Evolutionary conservation across 768 basidiomycete genomes (phyloP).

Genomic region (Cyclocybe aegerita): DNA sequence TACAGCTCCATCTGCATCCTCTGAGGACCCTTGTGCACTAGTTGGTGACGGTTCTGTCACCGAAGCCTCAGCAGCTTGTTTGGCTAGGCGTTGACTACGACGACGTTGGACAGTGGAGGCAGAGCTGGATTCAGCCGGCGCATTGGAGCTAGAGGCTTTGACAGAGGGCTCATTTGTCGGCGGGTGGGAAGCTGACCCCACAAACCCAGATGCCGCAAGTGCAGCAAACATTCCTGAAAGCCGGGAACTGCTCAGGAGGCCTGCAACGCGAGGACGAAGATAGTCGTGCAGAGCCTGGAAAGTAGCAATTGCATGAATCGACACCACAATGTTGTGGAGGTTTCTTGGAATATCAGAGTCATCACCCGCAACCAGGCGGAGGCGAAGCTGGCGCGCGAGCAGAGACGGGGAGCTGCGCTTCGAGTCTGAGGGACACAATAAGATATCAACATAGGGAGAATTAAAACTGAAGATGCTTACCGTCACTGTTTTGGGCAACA

Average conservation of each 20-base stretch:
- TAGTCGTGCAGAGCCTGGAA: slow-evolving; percentile 98
- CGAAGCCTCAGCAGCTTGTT: slow-evolving; percentile 35
- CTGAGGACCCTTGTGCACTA: slow-evolving; percentile 9
- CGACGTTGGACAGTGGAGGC: slow-evolving; percentile 52
- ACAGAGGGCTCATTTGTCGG: slow-evolving; percentile 33
- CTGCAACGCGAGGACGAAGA: slow-evolving; percentile 85
- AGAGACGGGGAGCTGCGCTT: slow-evolving; percentile 89
- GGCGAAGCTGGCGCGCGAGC: slow-evolving; percentile 88
- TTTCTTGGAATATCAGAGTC: slow-evolving; percentile 86
- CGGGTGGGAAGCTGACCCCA: slow-evolving; percentile 45
- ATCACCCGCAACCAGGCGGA: slow-evolving; percentile 87
- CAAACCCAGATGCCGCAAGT: slow-evolving; percentile 74
- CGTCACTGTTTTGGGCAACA: slow-evolving; percentile 79
- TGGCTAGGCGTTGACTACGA: slow-evolving; percentile 82
- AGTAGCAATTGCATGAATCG: slow-evolving; percentile 97
- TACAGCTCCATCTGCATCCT: slow-evolving; percentile 2
- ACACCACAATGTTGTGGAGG: slow-evolving; percentile 89
- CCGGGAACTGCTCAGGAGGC: slow-evolving; percentile 62
- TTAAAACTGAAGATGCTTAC: slow-evolving; percentile 37
- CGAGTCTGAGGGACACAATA: slow-evolving; percentile 53
- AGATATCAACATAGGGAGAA: slow-evolving; percentile 1
- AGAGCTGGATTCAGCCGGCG: slow-evolving; percentile 29
- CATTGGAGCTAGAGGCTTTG: slow-evolving; percentile 25
- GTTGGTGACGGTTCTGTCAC: slow-evolving; percentile 15
- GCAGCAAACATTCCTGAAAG: slow-evolving; percentile 92